Evolutionary conservation across 805 yeast species (phyloP), one percentile per base, ranked within the genome.

Genomic region (Starmera amethionina): DNA sequence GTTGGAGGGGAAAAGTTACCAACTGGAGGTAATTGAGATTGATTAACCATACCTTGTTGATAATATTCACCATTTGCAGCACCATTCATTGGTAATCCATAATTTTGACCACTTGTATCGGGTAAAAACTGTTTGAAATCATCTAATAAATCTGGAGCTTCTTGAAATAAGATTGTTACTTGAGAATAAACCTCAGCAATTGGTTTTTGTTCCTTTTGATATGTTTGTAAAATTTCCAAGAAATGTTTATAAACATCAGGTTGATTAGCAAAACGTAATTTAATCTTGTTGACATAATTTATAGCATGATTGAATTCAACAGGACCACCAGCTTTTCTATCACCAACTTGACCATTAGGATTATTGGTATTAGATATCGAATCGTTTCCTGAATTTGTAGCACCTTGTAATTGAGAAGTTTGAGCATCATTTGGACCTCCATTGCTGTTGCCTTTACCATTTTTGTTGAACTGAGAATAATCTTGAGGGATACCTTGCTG

Each of bases 241-340:
- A 93, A 93, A 51, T 81, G 88, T 63, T 93, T 93, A 68, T 93
- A 93, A 42, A 89, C 87, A 54, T 90, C 97, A 1, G 98, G 98
- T 60, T 89, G 95, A 54, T 79, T 75, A 16, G 95, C 83, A 60
- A 88, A 93, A 46, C 97, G 75, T 41, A 88, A 89, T 60, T 94
- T 94, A 57, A 93, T 93, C 63, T 89, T 88, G 67, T 93, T 93
- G 44, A 93, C 99, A 55, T 93, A 93, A 50, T 82, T 82, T 47
- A 93, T 93, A 15, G 98, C 98, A 59, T 93, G 97, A 59, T 90
- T 89, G 68, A 93, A 90, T 64, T 93, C 97, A 14, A 88, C 90
- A 37, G 94, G 96, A 2, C 74, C 77, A 22, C 68, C 63, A 19
- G 50, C 31, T 41, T 51, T 55, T 30, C 56, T 30, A 2, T 41